A percentile compares a stretch with the other conserved stretches of the same genome.
Evolutionary conservation across 2,329 filamentous ascomycete species (phyloP).

Genomic region (Tolypocladium paradoxum): DNA sequence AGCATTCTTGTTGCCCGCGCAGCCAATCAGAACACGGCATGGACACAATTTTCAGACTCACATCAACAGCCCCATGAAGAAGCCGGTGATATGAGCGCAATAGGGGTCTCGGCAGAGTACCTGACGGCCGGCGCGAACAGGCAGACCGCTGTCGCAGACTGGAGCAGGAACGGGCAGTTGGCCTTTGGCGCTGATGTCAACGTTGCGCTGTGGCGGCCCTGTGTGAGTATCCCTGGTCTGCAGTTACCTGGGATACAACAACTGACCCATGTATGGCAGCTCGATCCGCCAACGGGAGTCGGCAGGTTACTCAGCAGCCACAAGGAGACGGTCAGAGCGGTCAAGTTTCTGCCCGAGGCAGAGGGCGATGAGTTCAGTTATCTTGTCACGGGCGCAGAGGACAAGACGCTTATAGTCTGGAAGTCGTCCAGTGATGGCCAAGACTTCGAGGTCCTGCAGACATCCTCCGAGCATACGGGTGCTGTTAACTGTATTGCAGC

Average conservation of each 20-base stretch:
- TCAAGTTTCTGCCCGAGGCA: slow-evolving; percentile 58
- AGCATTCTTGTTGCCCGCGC: too few species aligned
- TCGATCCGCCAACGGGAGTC: slow-evolving; percentile 42
- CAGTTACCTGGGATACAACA: not conserved
- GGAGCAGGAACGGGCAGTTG: slow-evolving; percentile 62
- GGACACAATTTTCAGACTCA: slow-evolving; percentile 25
- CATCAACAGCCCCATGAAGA: slow-evolving; percentile 4
- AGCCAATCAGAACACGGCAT: slow-evolving; percentile 25
- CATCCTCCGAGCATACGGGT: slow-evolving; percentile 52
- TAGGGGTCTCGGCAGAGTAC: slow-evolving; percentile 33
- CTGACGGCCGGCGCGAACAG: slow-evolving; percentile 80
- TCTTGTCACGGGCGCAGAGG: slow-evolving; percentile 71
- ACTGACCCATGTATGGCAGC: slow-evolving; percentile 15
- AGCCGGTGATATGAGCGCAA: slow-evolving; percentile 15
- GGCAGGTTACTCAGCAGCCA: slow-evolving; percentile 63
- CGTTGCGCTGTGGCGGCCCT: slow-evolving; percentile 77
- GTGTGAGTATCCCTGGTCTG: slow-evolving; percentile 39
- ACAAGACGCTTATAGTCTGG: slow-evolving; percentile 72
- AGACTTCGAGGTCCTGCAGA: slow-evolving; percentile 36
- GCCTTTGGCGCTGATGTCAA: slow-evolving; percentile 86
- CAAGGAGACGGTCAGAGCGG: slow-evolving; percentile 67
- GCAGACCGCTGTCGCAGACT: slow-evolving; percentile 83
- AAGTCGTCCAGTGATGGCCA: slow-evolving; percentile 16
- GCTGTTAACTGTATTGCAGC: slow-evolving; percentile 61
- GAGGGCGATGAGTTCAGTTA: slow-evolving; percentile 37